phyloP scores from a whole-genome alignment of 176 grass and related monocot genomes.

The Aegilops longissima region DNA sequence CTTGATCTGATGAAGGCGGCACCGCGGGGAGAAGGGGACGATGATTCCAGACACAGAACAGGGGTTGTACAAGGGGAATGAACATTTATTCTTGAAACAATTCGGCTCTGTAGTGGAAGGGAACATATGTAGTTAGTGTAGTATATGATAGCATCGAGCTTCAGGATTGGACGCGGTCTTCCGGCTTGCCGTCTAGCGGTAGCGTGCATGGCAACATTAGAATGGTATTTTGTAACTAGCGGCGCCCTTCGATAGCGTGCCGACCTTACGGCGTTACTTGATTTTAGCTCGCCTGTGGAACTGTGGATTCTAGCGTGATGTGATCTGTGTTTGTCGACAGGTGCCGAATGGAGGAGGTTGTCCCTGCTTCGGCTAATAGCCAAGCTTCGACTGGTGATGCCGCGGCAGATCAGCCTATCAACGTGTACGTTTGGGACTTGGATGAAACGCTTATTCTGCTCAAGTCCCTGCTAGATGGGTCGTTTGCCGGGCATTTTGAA shows the following conservation, averaged over 20 bases:
- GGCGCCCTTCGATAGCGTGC: not conserved
- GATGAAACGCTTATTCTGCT: constrained; percentile 95
- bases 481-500: constrained; percentile 62
- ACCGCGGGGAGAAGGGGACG: not conserved
- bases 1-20: not conserved
- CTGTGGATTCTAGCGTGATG: not conserved
- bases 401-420: constrained; percentile 26
- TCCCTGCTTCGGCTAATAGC: constrained; percentile 6
- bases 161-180: not conserved
- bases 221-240: not conserved
- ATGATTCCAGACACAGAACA: not conserved
- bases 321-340: not conserved
- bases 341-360: constrained; percentile 25
- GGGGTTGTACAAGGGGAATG: not conserved
- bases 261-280: not conserved
- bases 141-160: not conserved
- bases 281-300: not conserved
- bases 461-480: constrained; percentile 82
- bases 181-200: not conserved
- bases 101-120: not conserved
- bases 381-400: not conserved
- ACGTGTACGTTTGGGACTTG: constrained; percentile 92
- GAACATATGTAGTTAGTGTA: not conserved
- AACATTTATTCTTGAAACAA: not conserved
- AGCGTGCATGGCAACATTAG: not conserved